phyloP scores from a whole-genome alignment of 441 rosid species.

The Pelargonium myrrhifolium region DNA sequence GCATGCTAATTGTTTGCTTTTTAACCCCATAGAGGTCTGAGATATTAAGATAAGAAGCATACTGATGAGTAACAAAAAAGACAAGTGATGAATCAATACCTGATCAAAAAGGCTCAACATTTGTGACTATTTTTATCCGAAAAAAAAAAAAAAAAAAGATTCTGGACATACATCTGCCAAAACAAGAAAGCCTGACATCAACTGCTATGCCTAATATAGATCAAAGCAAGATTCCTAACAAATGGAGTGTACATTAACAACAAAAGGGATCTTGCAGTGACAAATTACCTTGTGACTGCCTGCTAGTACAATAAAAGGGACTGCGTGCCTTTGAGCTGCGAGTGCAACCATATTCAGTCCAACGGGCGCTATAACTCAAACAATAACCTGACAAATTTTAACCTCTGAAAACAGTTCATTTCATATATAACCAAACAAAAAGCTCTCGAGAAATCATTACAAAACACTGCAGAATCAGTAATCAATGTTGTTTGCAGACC shows the following conservation, averaged over 20 bases:
- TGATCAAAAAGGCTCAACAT: too few relatives aligned
- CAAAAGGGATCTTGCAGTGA: not conserved
- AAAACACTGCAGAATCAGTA: slow-evolving; percentile 93
- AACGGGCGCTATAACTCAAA: slow-evolving; percentile 94
- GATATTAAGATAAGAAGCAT: slow-evolving; percentile 8
- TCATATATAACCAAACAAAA: slow-evolving; percentile 8
- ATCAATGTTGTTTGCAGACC: slow-evolving; percentile 90
- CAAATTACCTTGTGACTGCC: slow-evolving; percentile 88
- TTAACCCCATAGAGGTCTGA: too few relatives aligned
- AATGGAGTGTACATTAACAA: not conserved
- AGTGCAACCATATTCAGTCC: slow-evolving; percentile 99
- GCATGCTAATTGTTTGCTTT: too few relatives aligned
- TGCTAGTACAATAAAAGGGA: slow-evolving; percentile 95
- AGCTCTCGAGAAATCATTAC: slow-evolving; percentile 82
- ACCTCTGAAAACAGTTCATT: slow-evolving; percentile 11
- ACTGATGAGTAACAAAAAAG: too few relatives aligned
- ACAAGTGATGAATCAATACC: too few relatives aligned
- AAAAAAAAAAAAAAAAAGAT: too few relatives aligned
- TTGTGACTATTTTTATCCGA: too few relatives aligned
- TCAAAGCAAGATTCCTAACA: not conserved
- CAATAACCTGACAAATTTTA: slow-evolving; percentile 64
- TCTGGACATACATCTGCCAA: too few relatives aligned
- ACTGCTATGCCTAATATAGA: too few relatives aligned
- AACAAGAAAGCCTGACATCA: too few relatives aligned
- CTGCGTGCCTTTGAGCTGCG: slow-evolving; percentile 95